Evolutionary conservation across 2,329 filamentous ascomycete species (phyloP), one percentile per base, ranked within the genome.

Genomic region (Tothia fuscella): DNA sequence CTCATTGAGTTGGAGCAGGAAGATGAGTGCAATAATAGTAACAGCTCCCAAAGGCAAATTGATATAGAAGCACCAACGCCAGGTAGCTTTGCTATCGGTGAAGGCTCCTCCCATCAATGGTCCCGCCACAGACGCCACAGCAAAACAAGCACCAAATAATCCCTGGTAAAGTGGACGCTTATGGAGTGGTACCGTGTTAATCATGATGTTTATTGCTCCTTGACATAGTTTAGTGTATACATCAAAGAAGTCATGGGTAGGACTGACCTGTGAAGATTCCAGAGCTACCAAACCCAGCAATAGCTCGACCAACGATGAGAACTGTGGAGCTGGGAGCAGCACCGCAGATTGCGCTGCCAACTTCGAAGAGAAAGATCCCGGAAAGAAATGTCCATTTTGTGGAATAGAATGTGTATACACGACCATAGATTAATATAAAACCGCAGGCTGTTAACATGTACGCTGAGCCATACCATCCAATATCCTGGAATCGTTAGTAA

Each of bases 1-100:
- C 43, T 20, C 47, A 47, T 6, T 40, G 13, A 44, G 35, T 14
- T 36, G 41, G 25, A 48, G 31, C n/a, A 47, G 38, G 32, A 48
- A 33, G 26, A 46, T 12, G 22, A 51, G 20, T 19, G 42, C 26
- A 16, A 42, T n/a, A 4, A 57, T 48, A 10, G 40, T 39, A 7
- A 48, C 22, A 12, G 21, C 50, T 6, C 49, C 48, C 4, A 50
- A 14, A 2, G 55, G 53, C 2, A 59, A 44, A 28, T 57, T 59
- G 43, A 58, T 52, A 35, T 54, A 58, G 34, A 56, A 58, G 33
- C 46, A 47, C 46, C 47, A 44, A 28, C 46, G 19, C 46, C 46
- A 48, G 21, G 46, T 38, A 10, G 32, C 43, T 10, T 31, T 26
- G 5, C 25, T 31, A 26, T 47, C 42, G 14, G 44, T 46, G 28